Evolutionary conservation across 192 early-diverging fungal genomes (phyloP), one percentile per base, ranked within the genome.

Genomic region (Funneliformis geosporum): DNA sequence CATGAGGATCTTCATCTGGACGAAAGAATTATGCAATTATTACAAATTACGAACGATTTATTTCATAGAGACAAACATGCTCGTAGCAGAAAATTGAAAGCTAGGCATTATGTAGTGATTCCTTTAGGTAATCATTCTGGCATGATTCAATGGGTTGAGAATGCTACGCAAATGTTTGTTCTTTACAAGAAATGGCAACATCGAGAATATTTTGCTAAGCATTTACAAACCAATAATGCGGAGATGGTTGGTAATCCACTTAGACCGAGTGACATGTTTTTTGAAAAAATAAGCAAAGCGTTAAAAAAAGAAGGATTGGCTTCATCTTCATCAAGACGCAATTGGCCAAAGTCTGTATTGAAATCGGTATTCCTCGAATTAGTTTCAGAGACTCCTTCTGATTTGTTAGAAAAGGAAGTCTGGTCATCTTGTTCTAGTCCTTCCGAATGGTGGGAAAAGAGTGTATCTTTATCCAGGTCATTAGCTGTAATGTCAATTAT

Each of bases 111-210:
- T 78, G 87, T 86, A 0, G 96, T 99, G 0, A 92, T 97, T 27
- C 98, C 98, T 0, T 87, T 98, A 42, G 95, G 96, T 47, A 89
- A 93, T 79, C 90, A 92, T 66, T 93, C 91, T 23, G 97, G 97
- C 3, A 94, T 98, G 90, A 93, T 98, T 76, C 93, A 98, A 78
- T 99, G 96, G 97, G 94, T 98, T 2, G 91, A 96, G 64, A 89
- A 92, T 81, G 92, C 94, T 6, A 85, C 88, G 1, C 92, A 91
- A 16, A 68, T 99, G 59, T 97, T 95, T 87, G 84, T 91, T 47
- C 74, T 95, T 25, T 94, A 92, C 72, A 89, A 91, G 50, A 87
- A 88, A 50, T 95, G 94, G 95, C 92, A 94, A 82, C 87, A 90
- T 78, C 89, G 89, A 7, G 89, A 95, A 74, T 76, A 91, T 80